phyloP scores from a whole-genome alignment of 306 rosid genomes.

The Medicago arabica region DNA sequence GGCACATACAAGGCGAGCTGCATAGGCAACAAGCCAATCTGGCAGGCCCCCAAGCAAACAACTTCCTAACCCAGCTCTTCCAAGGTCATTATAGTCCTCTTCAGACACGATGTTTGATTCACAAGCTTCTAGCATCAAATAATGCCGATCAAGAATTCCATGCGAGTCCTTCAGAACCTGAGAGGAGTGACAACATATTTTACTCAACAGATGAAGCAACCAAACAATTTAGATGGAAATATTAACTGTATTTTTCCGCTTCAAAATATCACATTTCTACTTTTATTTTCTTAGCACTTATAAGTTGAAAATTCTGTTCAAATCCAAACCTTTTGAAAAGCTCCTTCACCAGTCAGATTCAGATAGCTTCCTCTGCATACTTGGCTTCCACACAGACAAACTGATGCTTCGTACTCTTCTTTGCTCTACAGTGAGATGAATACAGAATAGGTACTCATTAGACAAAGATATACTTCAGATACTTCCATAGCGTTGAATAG shows the following conservation, averaged over 20 bases:
- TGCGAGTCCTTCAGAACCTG: constrained; percentile 93
- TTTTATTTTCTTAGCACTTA: background rate
- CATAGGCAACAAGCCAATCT: constrained; percentile 94
- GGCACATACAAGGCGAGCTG: constrained; percentile 89
- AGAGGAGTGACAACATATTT: constrained; percentile 35
- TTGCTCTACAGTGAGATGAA: constrained; percentile 70
- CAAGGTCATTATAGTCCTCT: constrained; percentile 87
- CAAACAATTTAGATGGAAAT: constrained; percentile 6
- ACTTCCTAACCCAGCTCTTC: constrained; percentile 97
- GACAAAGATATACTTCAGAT: constrained; percentile 26
- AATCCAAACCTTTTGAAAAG: constrained; percentile 76
- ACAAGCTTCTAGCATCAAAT: constrained; percentile 94
- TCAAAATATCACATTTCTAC: background rate
- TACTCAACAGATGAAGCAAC: constrained; percentile 39
- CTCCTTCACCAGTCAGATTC: constrained; percentile 97
- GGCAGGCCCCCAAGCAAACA: constrained; percentile 98
- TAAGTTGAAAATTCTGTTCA: background rate
- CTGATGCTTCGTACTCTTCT: constrained; percentile 98
- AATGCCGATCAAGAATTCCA: constrained; percentile 87
- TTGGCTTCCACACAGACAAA: constrained; percentile 99
- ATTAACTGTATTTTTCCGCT: constrained; percentile 11
- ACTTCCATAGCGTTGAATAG: constrained; percentile 11
- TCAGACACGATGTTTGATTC: constrained; percentile 79
- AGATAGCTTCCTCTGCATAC: constrained; percentile 98
- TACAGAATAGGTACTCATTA: constrained; percentile 27